A percentile compares a stretch with the other conserved stretches of the same genome.
Evolutionary conservation across 1,284 basidiomycete species (phyloP).

Genomic region (Ustilago shanxiensis): DNA sequence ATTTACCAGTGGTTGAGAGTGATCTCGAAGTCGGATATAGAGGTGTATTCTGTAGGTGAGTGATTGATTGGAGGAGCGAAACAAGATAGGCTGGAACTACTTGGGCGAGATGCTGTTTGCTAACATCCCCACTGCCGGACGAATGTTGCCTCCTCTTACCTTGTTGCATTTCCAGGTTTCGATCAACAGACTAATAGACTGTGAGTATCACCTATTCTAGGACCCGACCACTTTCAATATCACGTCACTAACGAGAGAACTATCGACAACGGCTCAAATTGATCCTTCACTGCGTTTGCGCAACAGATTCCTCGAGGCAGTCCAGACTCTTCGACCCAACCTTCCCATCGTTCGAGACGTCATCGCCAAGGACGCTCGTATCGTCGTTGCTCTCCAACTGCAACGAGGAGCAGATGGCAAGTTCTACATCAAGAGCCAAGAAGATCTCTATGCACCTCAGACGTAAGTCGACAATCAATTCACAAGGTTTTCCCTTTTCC

Average conservation of each 20-base stretch:
- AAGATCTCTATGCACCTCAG: conserved; percentile 63
- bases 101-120: too few species aligned
- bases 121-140: neutral
- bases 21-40: conserved; percentile 61
- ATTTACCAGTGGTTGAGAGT: conserved; percentile 67
- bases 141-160: neutral
- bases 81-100: too few species aligned
- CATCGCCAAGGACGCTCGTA: conserved; percentile 39
- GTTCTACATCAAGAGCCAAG: conserved; percentile 66
- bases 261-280: neutral
- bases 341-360: conserved; percentile 40
- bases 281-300: neutral
- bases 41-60: conserved; percentile 61
- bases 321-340: conserved; percentile 61
- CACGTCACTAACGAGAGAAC: neutral
- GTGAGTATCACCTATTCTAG: conserved; percentile 1
- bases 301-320: conserved; percentile 59
- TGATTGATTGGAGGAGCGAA: too few species aligned
- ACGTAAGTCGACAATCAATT: conserved; percentile 32
- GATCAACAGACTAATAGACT: conserved; percentile 34
- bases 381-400: conserved; percentile 62
- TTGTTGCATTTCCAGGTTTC: conserved; percentile 10
- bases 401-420: conserved; percentile 62
- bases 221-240: too few species aligned
- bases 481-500: neutral